phyloP scores from a whole-genome alignment of 495 filamentous ascomycete species.

The Xylaria intraflava region DNA sequence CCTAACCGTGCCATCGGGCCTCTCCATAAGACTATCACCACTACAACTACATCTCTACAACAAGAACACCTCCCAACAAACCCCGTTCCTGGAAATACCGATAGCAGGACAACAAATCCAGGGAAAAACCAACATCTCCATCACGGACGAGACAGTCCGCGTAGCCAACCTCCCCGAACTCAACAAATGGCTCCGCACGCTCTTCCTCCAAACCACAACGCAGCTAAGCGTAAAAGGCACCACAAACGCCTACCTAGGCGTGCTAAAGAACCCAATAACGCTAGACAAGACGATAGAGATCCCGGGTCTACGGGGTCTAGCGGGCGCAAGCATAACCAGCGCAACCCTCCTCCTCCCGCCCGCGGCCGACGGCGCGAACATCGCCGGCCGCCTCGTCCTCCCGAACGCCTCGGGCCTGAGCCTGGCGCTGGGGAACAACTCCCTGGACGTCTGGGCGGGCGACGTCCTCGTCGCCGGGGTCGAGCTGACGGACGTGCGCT shows the following conservation, averaged over 20 bases:
- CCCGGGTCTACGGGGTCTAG: neutral
- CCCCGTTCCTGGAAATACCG: slow-evolving; percentile 23
- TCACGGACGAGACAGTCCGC: slow-evolving; percentile 2
- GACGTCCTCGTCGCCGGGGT: neutral
- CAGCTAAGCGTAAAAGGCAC: neutral
- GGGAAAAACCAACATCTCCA: slow-evolving; percentile 33
- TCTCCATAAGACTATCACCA: slow-evolving; percentile 36
- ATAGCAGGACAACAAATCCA: slow-evolving; percentile 26
- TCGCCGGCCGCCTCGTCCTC: neutral
- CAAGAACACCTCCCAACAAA: slow-evolving; percentile 20
- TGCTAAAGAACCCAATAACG: neutral
- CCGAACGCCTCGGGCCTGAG: neutral
- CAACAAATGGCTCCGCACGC: neutral
- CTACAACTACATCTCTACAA: slow-evolving; percentile 32
- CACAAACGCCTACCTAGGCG: neutral
- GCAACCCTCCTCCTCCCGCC: neutral
- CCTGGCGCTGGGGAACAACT: neutral
- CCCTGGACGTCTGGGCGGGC: neutral
- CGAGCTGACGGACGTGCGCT: neutral
- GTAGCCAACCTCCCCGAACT: neutral
- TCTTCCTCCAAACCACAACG: neutral
- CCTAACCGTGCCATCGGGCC: slow-evolving; percentile 29
- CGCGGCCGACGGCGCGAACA: neutral
- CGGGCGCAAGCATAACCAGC: neutral
- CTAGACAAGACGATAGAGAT: neutral